Percentiles rank a stretch among this genome's conserved stretches.
Evolutionary conservation across 768 basidiomycete genomes (phyloP).

Genomic region (Suillus bovinus): DNA sequence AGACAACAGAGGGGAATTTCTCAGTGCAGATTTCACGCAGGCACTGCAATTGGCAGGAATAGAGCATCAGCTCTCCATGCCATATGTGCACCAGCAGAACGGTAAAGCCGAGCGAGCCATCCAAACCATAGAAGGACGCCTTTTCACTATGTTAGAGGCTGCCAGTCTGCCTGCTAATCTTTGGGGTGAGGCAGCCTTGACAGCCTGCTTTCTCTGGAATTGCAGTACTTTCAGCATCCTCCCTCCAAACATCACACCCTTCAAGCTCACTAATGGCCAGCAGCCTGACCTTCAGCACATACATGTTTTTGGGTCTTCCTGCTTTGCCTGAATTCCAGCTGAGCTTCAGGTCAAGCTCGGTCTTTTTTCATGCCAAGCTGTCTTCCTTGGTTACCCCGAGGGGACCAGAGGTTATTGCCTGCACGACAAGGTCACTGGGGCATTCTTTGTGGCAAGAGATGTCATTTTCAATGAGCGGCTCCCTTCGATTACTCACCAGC

Average conservation of each 20-base stretch:
- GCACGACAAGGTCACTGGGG: too few species aligned
- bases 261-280: rapidly evolving
- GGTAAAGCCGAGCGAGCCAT: neutral
- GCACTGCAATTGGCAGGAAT: rapidly evolving
- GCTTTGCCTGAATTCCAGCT: rapidly evolving
- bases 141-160: neutral
- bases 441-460: too few species aligned
- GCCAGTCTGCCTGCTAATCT: neutral
- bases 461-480: too few species aligned
- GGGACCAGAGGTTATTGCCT: too few species aligned
- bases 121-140: neutral
- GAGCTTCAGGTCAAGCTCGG: too few species aligned
- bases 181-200: neutral
- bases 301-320: rapidly evolving
- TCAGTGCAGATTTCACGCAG: neutral
- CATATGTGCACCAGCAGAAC: neutral
- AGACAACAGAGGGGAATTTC: neutral
- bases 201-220: neutral
- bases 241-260: rapidly evolving
- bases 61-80: neutral
- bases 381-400: too few species aligned
- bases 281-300: neutral
- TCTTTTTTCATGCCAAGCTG: rapidly evolving
- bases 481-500: too few species aligned
- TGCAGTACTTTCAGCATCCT: neutral